Base-by-base conservation (phyloP, 306 rosid genomes). In the Cicer chorassanicum region DNA sequence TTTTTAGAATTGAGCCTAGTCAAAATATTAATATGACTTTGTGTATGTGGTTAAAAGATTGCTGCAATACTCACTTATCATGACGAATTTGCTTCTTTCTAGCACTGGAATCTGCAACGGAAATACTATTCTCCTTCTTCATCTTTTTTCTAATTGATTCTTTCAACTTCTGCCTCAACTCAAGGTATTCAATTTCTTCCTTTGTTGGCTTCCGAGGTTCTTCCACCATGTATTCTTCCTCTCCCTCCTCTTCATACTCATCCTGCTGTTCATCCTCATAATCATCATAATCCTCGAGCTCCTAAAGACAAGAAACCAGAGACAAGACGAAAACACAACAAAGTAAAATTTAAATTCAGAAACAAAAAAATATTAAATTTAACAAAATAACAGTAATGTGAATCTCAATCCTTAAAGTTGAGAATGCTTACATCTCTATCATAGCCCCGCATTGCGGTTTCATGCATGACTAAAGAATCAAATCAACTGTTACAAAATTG, bases 181-280 rank as follows among this genome's bases (percentile, higher is more conserved):
- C 92, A 72, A 93, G 97, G 67, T 84, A 91, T 10, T 88, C 90
- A 69, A 82, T 9, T 82, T 85, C 93, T 69, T 91, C 98, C 79
- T 87, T 87, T 4, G 92, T 83, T 5, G 89, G 96, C 69, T 84
- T 87, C 14, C 48, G 91, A 68, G 85, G 90, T 70, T 81, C 85
- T 64, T 81, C 83, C 82, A 73, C 90, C 46, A 76, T 86, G 2
- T 87, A 64, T 15, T 84, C 87, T 2, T 75, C 89, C 63, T 77
- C 92, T 66, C 53, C 93, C 19, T 82, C 89, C n/a, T 82, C 90
- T 36, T 75, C 90, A 16, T 85, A 83, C 38, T 67, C 79, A 83
- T 85, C 93, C 19, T 55, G 76, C 50, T 74, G 84, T 51, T 80
- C 90, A 4, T 66, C 88, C 59, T 76, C 93, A 62, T 85, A 89